A percentile compares a stretch with the other conserved stretches of the same genome.
phyloP scores from a whole-genome alignment of 306 rosid species.

The Cicer chorassanicum region DNA sequence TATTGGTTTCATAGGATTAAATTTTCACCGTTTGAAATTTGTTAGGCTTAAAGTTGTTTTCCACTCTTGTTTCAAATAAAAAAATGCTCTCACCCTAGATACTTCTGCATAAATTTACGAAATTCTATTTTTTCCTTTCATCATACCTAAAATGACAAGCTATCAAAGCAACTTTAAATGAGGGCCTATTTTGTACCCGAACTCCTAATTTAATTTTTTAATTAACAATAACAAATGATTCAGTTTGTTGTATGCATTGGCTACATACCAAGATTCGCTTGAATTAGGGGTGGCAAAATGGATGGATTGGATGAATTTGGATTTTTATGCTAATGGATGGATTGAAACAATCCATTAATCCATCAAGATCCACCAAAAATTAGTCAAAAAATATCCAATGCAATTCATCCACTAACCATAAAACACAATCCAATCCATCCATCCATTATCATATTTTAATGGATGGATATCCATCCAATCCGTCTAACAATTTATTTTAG shows the following conservation, averaged over 20 bases:
- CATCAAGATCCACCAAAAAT: too few relatives aligned
- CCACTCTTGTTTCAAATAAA: slow-evolving; percentile 8
- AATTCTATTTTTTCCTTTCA: background rate
- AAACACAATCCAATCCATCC: too few relatives aligned
- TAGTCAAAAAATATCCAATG: too few relatives aligned
- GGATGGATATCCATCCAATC: too few relatives aligned
- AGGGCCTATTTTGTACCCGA: slow-evolving; percentile 17
- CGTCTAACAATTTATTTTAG: too few relatives aligned
- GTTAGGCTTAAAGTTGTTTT: slow-evolving; percentile 36
- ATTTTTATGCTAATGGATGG: too few relatives aligned
- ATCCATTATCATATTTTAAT: too few relatives aligned
- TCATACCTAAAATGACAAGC: slow-evolving; percentile 14
- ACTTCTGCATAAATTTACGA: slow-evolving; percentile 22
- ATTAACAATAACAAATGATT: slow-evolving; percentile 5
- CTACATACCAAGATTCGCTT: background rate
- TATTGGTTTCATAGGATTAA: slow-evolving; percentile 8
- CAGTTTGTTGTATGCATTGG: slow-evolving; percentile 8
- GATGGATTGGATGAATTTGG: too few relatives aligned
- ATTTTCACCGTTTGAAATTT: slow-evolving; percentile 9
- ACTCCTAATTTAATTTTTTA: slow-evolving; percentile 6
- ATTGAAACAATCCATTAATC: too few relatives aligned
- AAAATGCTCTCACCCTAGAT: background rate
- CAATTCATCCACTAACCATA: too few relatives aligned
- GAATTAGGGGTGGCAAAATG: too few relatives aligned
- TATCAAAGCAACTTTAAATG: slow-evolving; percentile 1